These are phyloP conservation scores for Vitis rupestris DNA, from an alignment of 164 flowering plant species.

Conservation along the genomic window DNA sequence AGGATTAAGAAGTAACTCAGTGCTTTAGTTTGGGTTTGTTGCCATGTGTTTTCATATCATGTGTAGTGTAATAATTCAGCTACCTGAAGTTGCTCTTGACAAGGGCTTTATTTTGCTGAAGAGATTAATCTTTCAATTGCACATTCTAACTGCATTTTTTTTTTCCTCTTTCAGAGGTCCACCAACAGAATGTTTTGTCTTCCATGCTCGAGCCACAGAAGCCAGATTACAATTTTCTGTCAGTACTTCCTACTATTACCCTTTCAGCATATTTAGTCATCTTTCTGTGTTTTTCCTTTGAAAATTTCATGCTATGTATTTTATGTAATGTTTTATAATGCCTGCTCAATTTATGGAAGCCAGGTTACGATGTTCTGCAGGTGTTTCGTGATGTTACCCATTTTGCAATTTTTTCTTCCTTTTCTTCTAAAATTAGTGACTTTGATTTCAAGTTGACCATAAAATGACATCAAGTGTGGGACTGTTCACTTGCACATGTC, in stretches of 20 bases:
- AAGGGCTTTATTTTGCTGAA: slow-evolving; percentile 5
- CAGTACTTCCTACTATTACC: slow-evolving; percentile 18
- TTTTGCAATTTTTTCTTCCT: no score
- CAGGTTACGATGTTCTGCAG: no score
- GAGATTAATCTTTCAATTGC: not conserved
- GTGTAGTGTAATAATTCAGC: not conserved
- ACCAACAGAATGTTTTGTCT: slow-evolving; percentile 87
- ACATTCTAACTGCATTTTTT: slow-evolving; percentile 9
- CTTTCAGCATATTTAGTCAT: not conserved
- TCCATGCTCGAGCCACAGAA: slow-evolving; percentile 90
- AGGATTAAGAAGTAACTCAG: not conserved
- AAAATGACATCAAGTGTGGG: no score
- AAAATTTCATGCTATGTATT: not conserved
- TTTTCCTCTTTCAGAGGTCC: slow-evolving; percentile 73
- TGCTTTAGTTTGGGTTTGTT: not conserved
- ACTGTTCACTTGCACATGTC: no score
- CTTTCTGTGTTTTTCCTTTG: not conserved
- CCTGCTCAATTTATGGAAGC: no score
- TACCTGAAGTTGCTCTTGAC: not conserved
- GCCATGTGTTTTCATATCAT: not conserved
- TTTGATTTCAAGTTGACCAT: no score
- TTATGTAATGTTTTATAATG: no score
- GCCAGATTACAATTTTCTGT: slow-evolving; percentile 47
- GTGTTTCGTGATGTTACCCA: no score
- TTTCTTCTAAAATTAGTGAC: no score